Percentiles rank a stretch among this genome's conserved stretches.
phyloP scores from a whole-genome alignment of 1,284 basidiomycete genomes.

The Tilletia walkeri region DNA sequence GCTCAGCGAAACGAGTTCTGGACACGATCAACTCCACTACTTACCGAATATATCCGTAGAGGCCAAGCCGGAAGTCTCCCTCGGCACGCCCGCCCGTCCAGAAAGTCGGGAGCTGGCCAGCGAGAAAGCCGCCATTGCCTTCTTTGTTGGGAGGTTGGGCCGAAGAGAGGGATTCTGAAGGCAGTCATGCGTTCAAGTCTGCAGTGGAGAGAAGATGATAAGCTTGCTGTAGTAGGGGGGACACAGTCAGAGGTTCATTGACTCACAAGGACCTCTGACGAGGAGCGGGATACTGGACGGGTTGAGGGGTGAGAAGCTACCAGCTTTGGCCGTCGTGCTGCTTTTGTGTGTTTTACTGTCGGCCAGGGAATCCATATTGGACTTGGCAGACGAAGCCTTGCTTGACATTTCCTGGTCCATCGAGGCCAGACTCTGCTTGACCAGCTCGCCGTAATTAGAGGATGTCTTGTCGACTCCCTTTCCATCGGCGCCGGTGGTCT shows the following conservation, averaged over 20 bases:
- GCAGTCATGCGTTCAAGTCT: slow-evolving; percentile 46
- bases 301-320: slow-evolving; percentile 37
- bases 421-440: not conserved
- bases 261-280: slow-evolving; percentile 40
- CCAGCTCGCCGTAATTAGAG: not conserved
- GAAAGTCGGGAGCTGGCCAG: slow-evolving; percentile 42
- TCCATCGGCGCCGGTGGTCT: not conserved
- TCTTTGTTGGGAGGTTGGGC: slow-evolving; percentile 43
- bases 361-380: not conserved
- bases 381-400: not conserved
- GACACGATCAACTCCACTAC: not conserved
- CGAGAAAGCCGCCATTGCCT: slow-evolving; percentile 46
- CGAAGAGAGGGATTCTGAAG: slow-evolving; percentile 32
- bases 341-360: not conserved
- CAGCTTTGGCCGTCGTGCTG: not conserved
- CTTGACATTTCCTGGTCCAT: not conserved
- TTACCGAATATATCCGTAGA: slow-evolving; percentile 42
- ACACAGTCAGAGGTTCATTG: not conserved
- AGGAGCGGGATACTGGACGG: slow-evolving; percentile 47
- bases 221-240: not conserved
- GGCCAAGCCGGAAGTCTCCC: slow-evolving; percentile 46
- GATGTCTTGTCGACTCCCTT: not conserved
- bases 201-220: slow-evolving; percentile 10
- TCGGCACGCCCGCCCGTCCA: slow-evolving; percentile 50
- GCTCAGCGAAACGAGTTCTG: not conserved